Base-by-base conservation (phyloP, 129 eudicot species). In the Lactuca saligna region DNA sequence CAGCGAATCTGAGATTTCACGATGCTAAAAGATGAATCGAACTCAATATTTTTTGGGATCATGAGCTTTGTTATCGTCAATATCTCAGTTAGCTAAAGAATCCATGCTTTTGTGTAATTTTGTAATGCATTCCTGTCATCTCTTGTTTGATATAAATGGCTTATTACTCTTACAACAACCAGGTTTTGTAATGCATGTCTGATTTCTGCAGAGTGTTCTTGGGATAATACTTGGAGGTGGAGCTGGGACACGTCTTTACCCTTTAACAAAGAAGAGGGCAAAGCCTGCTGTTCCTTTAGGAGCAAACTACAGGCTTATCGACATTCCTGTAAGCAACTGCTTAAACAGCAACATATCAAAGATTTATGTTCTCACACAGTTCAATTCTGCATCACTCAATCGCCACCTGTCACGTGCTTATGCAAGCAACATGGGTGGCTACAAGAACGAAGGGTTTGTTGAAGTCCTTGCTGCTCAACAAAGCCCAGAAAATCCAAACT, bases 391-490 rank as follows among this genome's bases (percentile, higher is more conserved):
- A 11, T 93, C 99, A 29, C 97, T 93, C 49, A 93, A 93, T 75
- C 99, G 99, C 67, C 99, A 93, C 71, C 88, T 93, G 65, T 93
- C 99, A 9, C 86, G 99, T 39, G 95, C 99, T 12, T 93, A 93
- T 78, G 97, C 99, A 6, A 93, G 95, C 69, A 93, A 89, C 83
- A 79, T 93, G 97, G 99, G 97, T 3, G 97, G 99, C 46, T 93
- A 93, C 85, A 93, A 89, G 77, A 89, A 89, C 68, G 99, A 93
- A 81, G 99, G 99, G 33, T 93, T 93, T 78, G 99, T 93, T 56
- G 99, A 93, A 84, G 99, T 93, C 81, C 97, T 93, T 80, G 99
- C 99, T 62, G 99, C 99, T 71, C 99, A 93, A 81, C 99, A 93
- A 71, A 93, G 99, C 81, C 99, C 99, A 12, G 99, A 93, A 78